Evolutionary conservation across 2,329 filamentous ascomycete species (phyloP).

Genomic region (Pseudopithomyces maydicus): DNA sequence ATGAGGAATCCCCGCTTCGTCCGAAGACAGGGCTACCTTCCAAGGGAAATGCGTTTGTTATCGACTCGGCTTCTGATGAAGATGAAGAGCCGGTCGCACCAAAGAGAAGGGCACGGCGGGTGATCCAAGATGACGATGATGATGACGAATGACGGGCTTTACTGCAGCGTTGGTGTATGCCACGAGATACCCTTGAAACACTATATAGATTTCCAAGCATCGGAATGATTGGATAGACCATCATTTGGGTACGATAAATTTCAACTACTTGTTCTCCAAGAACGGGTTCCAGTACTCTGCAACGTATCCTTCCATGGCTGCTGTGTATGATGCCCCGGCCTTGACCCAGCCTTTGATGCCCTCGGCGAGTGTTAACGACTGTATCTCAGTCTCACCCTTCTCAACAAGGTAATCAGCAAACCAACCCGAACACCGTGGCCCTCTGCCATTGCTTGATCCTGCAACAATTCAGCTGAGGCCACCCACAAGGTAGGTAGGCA

Average conservation of each 20-base stretch:
- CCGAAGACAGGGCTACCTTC: slow-evolving; percentile 11
- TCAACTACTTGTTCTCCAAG: slow-evolving; percentile 11
- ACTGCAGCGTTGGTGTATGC: not conserved
- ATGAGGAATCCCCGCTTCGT: slow-evolving; percentile 27
- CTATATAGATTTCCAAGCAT: not conserved
- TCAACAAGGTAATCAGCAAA: slow-evolving; percentile 43
- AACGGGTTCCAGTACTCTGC: slow-evolving; percentile 50
- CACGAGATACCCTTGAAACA: not conserved
- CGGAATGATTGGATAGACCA: too few relatives aligned
- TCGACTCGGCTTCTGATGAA: slow-evolving; percentile 30
- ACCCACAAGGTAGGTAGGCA: not conserved
- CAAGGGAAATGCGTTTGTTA: slow-evolving; percentile 22
- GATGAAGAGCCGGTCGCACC: slow-evolving; percentile 25
- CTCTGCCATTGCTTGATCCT: slow-evolving; percentile 42
- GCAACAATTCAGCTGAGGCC: slow-evolving; percentile 19
- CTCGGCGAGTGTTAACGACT: slow-evolving; percentile 49
- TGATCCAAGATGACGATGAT: slow-evolving; percentile 40
- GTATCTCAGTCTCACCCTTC: slow-evolving; percentile 44
- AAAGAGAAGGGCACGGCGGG: slow-evolving; percentile 32
- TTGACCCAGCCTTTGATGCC: slow-evolving; percentile 55
- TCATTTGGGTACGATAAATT: not conserved
- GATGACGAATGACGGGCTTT: slow-evolving; percentile 23
- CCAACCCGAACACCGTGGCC: slow-evolving; percentile 43
- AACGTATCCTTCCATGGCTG: slow-evolving; percentile 48
- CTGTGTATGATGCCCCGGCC: slow-evolving; percentile 43